Evolutionary conservation across 805 yeast genomes (phyloP), one percentile per base, ranked within the genome.

Genomic region (Teunomyces funiuensis): DNA sequence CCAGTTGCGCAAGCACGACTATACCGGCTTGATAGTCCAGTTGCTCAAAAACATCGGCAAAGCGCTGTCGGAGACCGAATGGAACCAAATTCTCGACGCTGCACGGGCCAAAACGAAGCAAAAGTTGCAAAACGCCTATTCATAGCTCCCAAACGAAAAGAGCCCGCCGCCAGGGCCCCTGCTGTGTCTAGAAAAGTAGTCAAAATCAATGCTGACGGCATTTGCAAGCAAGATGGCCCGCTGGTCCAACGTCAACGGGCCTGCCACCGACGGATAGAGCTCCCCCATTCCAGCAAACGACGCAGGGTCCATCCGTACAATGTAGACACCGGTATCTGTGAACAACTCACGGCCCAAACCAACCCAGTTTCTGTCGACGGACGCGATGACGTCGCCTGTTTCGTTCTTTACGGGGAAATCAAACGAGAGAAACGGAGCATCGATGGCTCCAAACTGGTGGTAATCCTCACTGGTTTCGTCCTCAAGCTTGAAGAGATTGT

Each of bases 101-200:
- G 74, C 68, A 6, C 51, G 61, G 18, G 42, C 33, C 15, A 50
- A 49, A 38, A 37, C 57, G 20, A 50, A 47, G 14, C 11, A 15
- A n/a, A 36, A 27, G 30, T 23, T 38, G 19, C 29, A 13, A 38
- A 15, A 27, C 5, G 25, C 3, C 36, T 50, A 57, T 36, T 60
- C 66, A 39, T 52, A 54, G 14, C 52, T 49, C 3, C 64, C 61
- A 36, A 66, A 61, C 23, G 60, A 50, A 41, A 74, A 51, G 11
- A 82, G 76, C 20, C 77, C 74, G 1, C 65, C 64, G 5, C 68
- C 69, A 16, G 75, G 73, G 28, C 81, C 73, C 36, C 74, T 53
- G 14, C 91, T 82, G 60, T 90, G 97, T 60, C 98, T 77, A n/a
- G 96, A 87, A 63, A 93, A 93, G 66, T 90, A 93, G 64, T 93